Evolutionary conservation across 169 alveolate genomes (phyloP), one percentile per base, ranked within the genome.

Genomic region (Cryptosporidium muris): DNA sequence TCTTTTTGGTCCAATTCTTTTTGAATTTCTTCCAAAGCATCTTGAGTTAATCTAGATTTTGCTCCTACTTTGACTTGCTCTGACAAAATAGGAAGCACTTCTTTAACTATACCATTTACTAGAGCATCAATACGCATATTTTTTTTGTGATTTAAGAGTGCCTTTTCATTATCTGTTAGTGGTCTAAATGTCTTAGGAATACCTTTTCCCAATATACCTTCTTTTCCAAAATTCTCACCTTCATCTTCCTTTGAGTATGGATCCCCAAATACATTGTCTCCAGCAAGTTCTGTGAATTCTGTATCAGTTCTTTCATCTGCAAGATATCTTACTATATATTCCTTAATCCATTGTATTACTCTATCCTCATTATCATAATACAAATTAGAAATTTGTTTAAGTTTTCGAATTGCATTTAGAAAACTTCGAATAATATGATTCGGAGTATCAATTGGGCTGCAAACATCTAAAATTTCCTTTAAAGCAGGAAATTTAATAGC

Each of bases 381-480:
- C 16, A 74, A 25, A 4, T 66, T 58, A 43, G 54, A 58, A 2
- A 74, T 74, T 54, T 43, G 63, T 49, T 74, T 66, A 5, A 74
- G 42, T 40, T 74, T 74, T 60, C 48, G 54, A 58, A 74, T 40
- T 6, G 85, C 85, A 36, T 62, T 25, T 14, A 74, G 11, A 43
- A 74, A 74, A 4, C 54, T 63, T 16, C 67, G 52, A 34, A 74
- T 49, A 34, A 74, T 74, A 11, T 74, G 36, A 9, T 42, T 74
- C n/a, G 67, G 74, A 40, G 85, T 74, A 60, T 74, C 85, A 40
- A 74, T 74, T 60, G 85, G 85, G 34, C 85, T 74, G 34, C 85
- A 74, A 12, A 58, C 85, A 58, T 74, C 85, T 63, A 74, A 43
- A 14, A 74, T 58, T 25, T 58, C 85, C 34, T 74, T 74, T 8